Conservation (phyloP, 495 filamentous ascomycete genomes). For the Podospora conica region DNA sequence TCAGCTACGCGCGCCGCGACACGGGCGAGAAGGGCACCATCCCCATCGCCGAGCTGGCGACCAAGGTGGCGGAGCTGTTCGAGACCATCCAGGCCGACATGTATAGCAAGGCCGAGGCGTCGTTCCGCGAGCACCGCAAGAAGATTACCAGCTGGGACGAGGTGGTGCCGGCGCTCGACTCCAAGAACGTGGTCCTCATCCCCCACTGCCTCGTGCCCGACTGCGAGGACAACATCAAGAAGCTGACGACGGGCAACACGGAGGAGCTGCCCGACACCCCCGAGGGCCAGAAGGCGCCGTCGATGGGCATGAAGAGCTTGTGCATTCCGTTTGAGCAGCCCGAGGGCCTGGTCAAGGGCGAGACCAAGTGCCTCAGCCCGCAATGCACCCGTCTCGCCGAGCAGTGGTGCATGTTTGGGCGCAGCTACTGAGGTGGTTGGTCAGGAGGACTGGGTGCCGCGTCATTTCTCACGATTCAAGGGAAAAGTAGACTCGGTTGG, state of each 20-base stretch:
- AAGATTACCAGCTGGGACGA: slow-evolving; percentile 81
- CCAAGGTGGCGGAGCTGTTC: slow-evolving; percentile 68
- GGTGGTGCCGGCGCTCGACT: slow-evolving; percentile 78
- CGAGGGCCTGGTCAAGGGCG: slow-evolving; percentile 64
- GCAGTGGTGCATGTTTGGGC: slow-evolving; percentile 83
- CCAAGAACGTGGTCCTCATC: slow-evolving; percentile 85
- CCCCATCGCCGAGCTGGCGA: slow-evolving; percentile 61
- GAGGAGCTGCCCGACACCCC: slow-evolving; percentile 60
- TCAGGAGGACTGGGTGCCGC: neutral
- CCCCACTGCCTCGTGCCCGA: slow-evolving; percentile 73
- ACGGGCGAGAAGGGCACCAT: slow-evolving; percentile 74
- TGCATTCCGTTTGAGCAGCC: slow-evolving; percentile 98
- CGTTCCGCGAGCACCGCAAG: slow-evolving; percentile 72
- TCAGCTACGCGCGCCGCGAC: slow-evolving; percentile 82
- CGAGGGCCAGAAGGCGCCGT: slow-evolving; percentile 73
- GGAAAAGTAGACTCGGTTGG: neutral
- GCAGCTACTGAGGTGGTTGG: slow-evolving; percentile 45
- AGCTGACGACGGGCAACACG: slow-evolving; percentile 66
- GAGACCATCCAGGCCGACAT: slow-evolving; percentile 84
- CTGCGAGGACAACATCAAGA: slow-evolving; percentile 94
- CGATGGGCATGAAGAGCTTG: slow-evolving; percentile 94
- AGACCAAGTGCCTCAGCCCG: slow-evolving; percentile 86
- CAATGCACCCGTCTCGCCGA: slow-evolving; percentile 67
- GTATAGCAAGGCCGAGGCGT: slow-evolving; percentile 71
- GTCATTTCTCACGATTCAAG: neutral